These are phyloP conservation scores for Neurospora crassa DNA, from an alignment of 2,329 filamentous ascomycete genomes.

Conservation along the genomic window DNA sequence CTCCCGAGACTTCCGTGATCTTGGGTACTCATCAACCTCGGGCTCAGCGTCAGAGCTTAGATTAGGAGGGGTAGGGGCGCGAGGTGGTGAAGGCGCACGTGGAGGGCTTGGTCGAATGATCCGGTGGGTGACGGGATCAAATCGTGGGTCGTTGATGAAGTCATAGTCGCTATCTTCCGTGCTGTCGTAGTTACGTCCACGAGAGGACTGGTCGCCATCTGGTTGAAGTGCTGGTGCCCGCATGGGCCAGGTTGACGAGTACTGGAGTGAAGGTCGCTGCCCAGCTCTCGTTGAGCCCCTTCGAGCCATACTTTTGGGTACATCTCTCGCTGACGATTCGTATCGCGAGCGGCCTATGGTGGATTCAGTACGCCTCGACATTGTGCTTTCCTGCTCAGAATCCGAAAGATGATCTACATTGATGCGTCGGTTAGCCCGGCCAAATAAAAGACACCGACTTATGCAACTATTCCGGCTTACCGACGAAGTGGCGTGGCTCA, in stretches of 20 bases:
- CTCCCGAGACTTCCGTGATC: not conserved
- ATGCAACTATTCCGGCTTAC: not conserved
- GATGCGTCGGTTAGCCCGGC: not conserved
- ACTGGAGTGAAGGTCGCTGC: slow-evolving; percentile 1
- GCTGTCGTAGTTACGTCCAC: slow-evolving; percentile 8
- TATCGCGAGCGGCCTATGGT: not conserved
- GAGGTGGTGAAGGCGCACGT: not conserved
- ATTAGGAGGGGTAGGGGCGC: not conserved
- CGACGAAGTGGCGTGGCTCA: not conserved
- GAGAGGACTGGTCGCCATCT: not conserved
- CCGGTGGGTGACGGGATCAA: not conserved
- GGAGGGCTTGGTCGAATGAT: not conserved
- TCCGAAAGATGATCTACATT: not conserved
- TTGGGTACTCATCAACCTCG: not conserved
- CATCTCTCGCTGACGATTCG: not conserved
- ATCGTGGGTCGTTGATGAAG: not conserved
- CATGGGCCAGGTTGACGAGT: slow-evolving; percentile 16
- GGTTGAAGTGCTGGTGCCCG: not conserved
- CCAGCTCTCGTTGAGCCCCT: not conserved
- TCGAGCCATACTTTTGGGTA: not conserved
- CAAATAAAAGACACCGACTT: not conserved
- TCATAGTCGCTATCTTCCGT: slow-evolving; percentile 12
- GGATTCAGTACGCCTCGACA: not conserved
- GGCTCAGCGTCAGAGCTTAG: not conserved
- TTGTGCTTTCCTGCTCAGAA: not conserved